Evolutionary conservation across 169 alveolate genomes (phyloP), one percentile per base, ranked within the genome.

Genomic region (Eimeria maxima): DNA sequence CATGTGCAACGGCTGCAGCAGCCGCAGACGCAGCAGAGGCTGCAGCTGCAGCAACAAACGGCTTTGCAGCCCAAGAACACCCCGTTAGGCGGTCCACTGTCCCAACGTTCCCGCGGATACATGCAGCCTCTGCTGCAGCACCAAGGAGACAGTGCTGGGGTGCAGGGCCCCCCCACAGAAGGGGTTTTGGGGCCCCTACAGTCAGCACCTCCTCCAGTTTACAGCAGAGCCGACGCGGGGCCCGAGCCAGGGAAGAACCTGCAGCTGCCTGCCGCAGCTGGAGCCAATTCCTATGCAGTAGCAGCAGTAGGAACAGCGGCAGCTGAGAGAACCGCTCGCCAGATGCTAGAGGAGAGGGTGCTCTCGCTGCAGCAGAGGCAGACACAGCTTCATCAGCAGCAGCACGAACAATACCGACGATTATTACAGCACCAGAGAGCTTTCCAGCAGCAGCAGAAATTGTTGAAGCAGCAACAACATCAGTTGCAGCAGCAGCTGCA

Each of bases 371-470:
- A 33, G 38, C 38, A 33, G 38, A 33, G 38, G 1, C 42, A n/a
- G 29, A 11, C 13, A 3, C 78, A 67, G 78, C 78, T 8, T 67
- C 78, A 67, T 8, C 45, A 67, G 42, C 42, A 29, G 45, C 78
- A n/a, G 78, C 78, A n/a, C 11, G 13, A 67, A 18, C 78, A 67
- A 18, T n/a, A 47, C 29, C 2, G 42, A 33, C 27, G n/a, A 29
- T 20, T 27, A n/a, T 4, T 10, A 22, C 53, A 29, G 84, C 84
- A 74, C 24, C 84, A 74, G 42, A 33, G 84, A 57, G 67, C 42
- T 63, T 42, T 65, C 67, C 89, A 80, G 89, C 89, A 44, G 45
- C 89, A 80, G 44, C 89, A 45, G 29, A 63, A 80, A 38, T 44
- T 44, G 67, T 65, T 44, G 42, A 42, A 20, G 33, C 89, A 80